Base-by-base conservation (phyloP, 345 rosid genomes). In the Iberis pinnata region DNA sequence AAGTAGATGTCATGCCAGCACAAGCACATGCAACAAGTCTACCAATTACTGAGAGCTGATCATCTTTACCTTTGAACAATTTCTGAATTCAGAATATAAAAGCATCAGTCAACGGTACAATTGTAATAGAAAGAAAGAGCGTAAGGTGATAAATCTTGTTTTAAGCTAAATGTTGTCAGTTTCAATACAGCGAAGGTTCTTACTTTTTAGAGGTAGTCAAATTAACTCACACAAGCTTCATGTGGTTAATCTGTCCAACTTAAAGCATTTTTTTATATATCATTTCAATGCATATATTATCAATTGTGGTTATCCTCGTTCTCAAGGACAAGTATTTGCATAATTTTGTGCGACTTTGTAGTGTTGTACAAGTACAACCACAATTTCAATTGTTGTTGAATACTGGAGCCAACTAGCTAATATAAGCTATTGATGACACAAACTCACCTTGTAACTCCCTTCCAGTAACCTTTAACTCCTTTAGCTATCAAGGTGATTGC, bases 1-100 rank as follows among this genome's bases (percentile, higher is more conserved):
- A 77, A 70, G 98, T 92, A 52, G 98, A 92, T 9, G 98, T 85
- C 95, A 92, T 92, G 76, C 97, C 98, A 70, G 98, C 97, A 77
- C 97, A 88, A 76, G 98, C 97, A 66, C 98, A 97, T 0, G 97
- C 97, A 0, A 82, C 89, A 57, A 92, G 90, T 77, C 98, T 92
- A 64, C 88, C 98, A 14, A 85, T 53, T 58, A 90, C 81, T 24
- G 94, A 78, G 64, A 92, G 88, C 61, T 85, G 76, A 4, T 79
- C 94, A 66, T 83, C 88, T 64, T 77, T 80, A 55, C 83, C 86
- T 49, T 65, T 76, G 60, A 92, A 85, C 65, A 92, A 69, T 70
- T 81, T 92, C 98, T 92, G 59, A 53, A 56, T 49, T 56, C 72
- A 72, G 64, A 64, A 47, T 32, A 39, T 16, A 9, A 13, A 63